Percentiles rank a stretch among this genome's conserved stretches.
These are phyloP conservation scores for Tillandsia leiboldiana DNA, from an alignment of 176 grass and related monocot genomes.

Conservation along the genomic window DNA sequence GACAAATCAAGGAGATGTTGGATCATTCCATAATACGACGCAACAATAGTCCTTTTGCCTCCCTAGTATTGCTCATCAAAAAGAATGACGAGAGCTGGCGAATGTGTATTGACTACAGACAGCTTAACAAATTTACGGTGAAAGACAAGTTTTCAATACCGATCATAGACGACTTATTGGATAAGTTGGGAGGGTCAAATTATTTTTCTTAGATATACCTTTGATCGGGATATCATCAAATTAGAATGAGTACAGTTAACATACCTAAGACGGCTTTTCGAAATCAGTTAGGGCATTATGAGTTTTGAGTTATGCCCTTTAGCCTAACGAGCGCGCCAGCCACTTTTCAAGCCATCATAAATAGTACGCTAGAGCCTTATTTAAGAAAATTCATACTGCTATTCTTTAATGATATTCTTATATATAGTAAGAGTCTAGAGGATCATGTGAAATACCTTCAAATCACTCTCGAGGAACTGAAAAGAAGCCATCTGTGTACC, in stretches of 20 bases:
- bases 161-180: background rate
- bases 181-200: background rate
- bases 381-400: background rate
- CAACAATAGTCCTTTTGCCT: background rate
- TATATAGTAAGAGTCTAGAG: background rate
- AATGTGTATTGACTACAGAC: slow-evolving; percentile 4
- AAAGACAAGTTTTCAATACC: background rate
- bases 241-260: background rate
- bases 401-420: slow-evolving; percentile 2
- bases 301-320: slow-evolving; percentile 1
- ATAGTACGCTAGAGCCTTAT: background rate
- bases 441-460: background rate
- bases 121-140: background rate
- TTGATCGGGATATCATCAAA: background rate
- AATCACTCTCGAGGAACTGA: background rate
- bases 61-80: background rate
- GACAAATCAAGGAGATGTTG: background rate
- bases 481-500: background rate
- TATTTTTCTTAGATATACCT: slow-evolving; percentile 1
- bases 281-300: background rate
- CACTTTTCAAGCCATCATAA: background rate
- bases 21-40: background rate
- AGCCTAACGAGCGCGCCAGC: background rate
- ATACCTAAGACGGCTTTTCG: background rate
- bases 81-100: slow-evolving; percentile 8